Evolutionary conservation across 768 basidiomycete genomes (phyloP), one percentile per base, ranked within the genome.

Genomic region (Podaxis sp.): DNA sequence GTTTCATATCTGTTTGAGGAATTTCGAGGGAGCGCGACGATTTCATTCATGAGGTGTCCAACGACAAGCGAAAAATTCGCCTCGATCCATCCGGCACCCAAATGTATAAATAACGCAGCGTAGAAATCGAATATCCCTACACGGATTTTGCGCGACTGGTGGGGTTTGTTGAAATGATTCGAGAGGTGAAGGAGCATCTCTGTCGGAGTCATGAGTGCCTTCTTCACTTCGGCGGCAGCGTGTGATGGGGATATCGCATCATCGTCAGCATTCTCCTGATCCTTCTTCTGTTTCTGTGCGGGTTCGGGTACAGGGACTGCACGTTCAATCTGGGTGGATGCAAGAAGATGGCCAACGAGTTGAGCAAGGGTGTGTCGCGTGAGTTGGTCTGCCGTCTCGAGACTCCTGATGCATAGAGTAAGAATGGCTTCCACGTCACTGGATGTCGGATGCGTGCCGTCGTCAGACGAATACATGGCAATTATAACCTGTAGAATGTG

Each of bases 91-190:
- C 75, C 70, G 2, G 88, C 65, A 0, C 96, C 96, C 8, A 99
- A 86, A 10, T 83, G 80, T 3, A 81, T 84, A 66, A 99, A 80
- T 2, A 96, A 74, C 0, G 91, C 85, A 4, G 87, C 82, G 69
- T 98, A 97, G 67, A 93, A 88, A 66, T 97, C 93, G 70, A 97
- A 89, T 24, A 99, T 84, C 6, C 93, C 95, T 37, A 94, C 88
- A 22, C 91, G 85, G 2, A 85, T 84, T 73, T 88, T 88, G 41
- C 91, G 86, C 1, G 89, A 80, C 0, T 84, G 69, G 40, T 84
- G 80, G 1, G 85, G 75, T 71, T 89, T 91, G 78, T 93, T 96
- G 77, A 94, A 93, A 30, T 90, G 89, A 0, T 74, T 73, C 0
- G 95, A 94, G 3, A 99, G 82, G 57, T 87, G 86, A n/a, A 71